These are phyloP conservation scores for Thuidium tamariscinum DNA, from an alignment of 225 moss, liverwort and hornwort genomes.

Conservation along the genomic window DNA sequence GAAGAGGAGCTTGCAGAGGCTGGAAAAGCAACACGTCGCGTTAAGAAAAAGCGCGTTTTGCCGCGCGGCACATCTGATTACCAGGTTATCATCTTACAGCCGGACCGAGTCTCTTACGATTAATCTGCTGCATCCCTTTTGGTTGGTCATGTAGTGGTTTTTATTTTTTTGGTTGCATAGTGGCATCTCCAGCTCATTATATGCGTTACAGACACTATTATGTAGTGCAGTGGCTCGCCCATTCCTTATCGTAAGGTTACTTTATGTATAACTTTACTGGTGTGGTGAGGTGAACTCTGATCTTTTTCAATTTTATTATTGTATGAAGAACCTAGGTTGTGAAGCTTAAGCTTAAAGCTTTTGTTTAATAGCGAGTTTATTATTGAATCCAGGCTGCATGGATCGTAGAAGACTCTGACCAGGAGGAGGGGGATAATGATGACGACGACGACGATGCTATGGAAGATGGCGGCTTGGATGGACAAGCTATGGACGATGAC, in stretches of 20 bases:
- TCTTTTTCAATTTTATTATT: not conserved
- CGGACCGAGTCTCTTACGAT: not conserved
- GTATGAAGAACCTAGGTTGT: not conserved
- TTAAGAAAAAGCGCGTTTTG: constrained; percentile 45
- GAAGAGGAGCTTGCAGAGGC: constrained; percentile 84
- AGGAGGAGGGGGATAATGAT: constrained; percentile 38
- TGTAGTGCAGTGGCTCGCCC: not conserved
- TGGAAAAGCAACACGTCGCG: constrained; percentile 21
- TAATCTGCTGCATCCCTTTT: not conserved
- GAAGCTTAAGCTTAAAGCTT: not conserved
- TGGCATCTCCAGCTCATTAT: not conserved
- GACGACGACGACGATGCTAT: constrained; percentile 30
- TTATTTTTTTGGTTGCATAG: not conserved
- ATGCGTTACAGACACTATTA: not conserved
- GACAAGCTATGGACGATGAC: constrained; percentile 34
- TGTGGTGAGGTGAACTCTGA: not conserved
- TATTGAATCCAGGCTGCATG: constrained; percentile 66
- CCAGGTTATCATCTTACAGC: constrained; percentile 37
- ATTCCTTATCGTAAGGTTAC: not conserved
- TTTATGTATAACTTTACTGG: not conserved
- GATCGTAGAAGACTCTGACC: constrained; percentile 81
- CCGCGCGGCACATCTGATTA: constrained; percentile 92
- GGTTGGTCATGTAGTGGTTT: not conserved
- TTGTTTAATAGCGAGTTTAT: not conserved
- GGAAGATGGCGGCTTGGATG: constrained; percentile 35